phyloP scores from a whole-genome alignment of 108 stramenopile genomes.

The Cyclostephanos tholiformis region DNA sequence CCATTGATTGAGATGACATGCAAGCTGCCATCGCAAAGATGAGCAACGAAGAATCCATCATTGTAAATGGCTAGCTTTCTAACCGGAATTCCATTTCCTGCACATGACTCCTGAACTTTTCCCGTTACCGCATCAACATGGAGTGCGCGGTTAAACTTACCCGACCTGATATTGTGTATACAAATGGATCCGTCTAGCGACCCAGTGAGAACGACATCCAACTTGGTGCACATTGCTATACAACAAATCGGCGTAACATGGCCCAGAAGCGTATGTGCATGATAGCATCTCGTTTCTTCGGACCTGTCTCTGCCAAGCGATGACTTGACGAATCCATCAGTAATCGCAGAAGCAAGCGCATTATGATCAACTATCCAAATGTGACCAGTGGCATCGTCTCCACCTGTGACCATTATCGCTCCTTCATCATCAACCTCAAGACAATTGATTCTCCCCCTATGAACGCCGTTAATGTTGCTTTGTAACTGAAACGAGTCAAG shows the following conservation, averaged over 20 bases:
- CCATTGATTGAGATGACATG: conserved; percentile 75
- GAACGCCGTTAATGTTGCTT: conserved; percentile 60
- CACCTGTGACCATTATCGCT: conserved; percentile 72
- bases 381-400: conserved; percentile 77
- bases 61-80: conserved; percentile 60
- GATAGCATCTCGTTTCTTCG: conserved; percentile 52
- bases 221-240: conserved; percentile 62
- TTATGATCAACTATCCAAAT: conserved; percentile 82
- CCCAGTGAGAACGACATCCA: conserved; percentile 78
- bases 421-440: conserved; percentile 65
- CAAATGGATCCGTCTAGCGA: conserved; percentile 66
- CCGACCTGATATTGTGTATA: conserved; percentile 69
- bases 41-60: conserved; percentile 65
- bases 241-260: conserved; percentile 72
- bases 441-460: conserved; percentile 72
- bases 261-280: conserved; percentile 72
- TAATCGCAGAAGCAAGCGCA: conserved; percentile 65
- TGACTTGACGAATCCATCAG: conserved; percentile 77
- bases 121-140: conserved; percentile 38
- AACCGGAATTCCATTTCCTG: conserved; percentile 44
- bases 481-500: conserved; percentile 59
- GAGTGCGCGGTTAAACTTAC: conserved; percentile 72
- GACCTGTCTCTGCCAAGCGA: conserved; percentile 51
- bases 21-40: conserved; percentile 62
- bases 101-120: conserved; percentile 41